Base-by-base conservation (phyloP, 2,329 filamentous ascomycete genomes). In the Cercospora sp. region DNA sequence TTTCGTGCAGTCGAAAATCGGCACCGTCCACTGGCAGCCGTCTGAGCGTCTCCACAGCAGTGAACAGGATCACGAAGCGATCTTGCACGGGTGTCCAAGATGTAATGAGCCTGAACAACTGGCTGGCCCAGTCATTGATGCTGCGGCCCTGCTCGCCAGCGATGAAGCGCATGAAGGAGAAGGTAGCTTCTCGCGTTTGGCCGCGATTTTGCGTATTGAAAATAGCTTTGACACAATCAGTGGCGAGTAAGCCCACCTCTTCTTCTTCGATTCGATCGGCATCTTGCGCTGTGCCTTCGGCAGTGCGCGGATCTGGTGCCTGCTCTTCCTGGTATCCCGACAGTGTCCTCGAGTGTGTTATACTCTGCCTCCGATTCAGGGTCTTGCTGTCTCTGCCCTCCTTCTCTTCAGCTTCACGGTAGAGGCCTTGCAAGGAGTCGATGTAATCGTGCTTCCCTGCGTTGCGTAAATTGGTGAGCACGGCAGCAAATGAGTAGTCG, bases 41-140 rank as follows among this genome's bases (percentile, higher is more conserved):
- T 3, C 91, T 83, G 61, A 98, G 82, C 3, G 87, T 87, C 73
- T 97, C 94, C 81, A 96, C 89, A 2, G 91, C 86, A 0, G 91
- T 91, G 57, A 97, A 87, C 58, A 97, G 84, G 66, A 98, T 95
- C 45, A 94, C 88, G 81, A 96, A 98, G 64, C 95, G 91, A 76
- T 97, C 93, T 78, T 98, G 94, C 1, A 98, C 94, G 0, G 95
- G 93, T 0, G 93, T 91, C 93, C 94, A 98, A 67, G 89, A 87
- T 16, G 93, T 89, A 63, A 94, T 86, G 69, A 94, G 86, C 74
- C 90, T 88, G 77, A 96, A 92, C 61, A 98, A 84, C 66, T 89
- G 90, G 28, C 93, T 90, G 1, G 93, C 90, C 94, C 94, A 98
- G 65, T 86, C 85, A 1, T 65, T 60, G 23, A 67, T 58, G 31